These are phyloP conservation scores for Raffaelea albimanens DNA, from an alignment of 2,329 filamentous ascomycete genomes.

Conservation along the genomic window DNA sequence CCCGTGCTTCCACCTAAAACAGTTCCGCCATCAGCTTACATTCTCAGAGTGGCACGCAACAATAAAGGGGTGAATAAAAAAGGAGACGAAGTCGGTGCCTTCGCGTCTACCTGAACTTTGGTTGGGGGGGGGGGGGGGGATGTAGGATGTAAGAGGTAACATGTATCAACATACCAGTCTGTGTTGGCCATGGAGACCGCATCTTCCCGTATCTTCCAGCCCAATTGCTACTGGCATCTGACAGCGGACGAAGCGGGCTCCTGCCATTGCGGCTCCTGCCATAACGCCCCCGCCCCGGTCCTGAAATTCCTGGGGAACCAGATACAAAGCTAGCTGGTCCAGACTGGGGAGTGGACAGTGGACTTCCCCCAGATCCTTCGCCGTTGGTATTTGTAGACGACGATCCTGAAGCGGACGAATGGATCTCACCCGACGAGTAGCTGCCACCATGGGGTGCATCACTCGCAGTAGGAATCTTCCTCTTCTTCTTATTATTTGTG, in stretches of 20 bases:
- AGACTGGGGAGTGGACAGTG: constrained; percentile 21
- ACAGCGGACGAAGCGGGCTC: constrained; percentile 50
- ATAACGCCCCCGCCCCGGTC: constrained; percentile 74
- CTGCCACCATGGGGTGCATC: constrained; percentile 44
- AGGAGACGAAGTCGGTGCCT: too few relatives aligned
- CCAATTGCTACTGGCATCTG: constrained; percentile 51
- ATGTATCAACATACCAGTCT: constrained; percentile 10
- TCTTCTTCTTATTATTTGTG: constrained; percentile 98
- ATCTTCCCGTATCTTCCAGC: constrained; percentile 36
- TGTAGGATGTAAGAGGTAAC: too few relatives aligned
- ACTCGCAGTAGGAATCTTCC: constrained; percentile 88
- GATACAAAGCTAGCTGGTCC: constrained; percentile 42
- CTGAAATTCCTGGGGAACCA: constrained; percentile 64
- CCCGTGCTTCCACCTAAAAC: constrained; percentile 44
- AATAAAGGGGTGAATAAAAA: too few relatives aligned
- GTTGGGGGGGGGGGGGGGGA: too few relatives aligned
- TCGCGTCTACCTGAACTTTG: not conserved
- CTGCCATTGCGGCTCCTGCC: constrained; percentile 56
- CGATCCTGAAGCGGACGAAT: constrained; percentile 19
- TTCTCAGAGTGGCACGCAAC: too few relatives aligned
- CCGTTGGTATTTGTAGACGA: constrained; percentile 7
- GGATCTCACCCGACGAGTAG: constrained; percentile 27
- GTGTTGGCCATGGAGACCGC: constrained; percentile 24
- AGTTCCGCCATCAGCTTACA: not conserved
- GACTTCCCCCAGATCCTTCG: constrained; percentile 4